A percentile compares a stretch with the other conserved stretches of the same genome.
Evolutionary conservation across 1,139 yeast species (phyloP).

Genomic region (Pneumocystis wakefieldiae): DNA sequence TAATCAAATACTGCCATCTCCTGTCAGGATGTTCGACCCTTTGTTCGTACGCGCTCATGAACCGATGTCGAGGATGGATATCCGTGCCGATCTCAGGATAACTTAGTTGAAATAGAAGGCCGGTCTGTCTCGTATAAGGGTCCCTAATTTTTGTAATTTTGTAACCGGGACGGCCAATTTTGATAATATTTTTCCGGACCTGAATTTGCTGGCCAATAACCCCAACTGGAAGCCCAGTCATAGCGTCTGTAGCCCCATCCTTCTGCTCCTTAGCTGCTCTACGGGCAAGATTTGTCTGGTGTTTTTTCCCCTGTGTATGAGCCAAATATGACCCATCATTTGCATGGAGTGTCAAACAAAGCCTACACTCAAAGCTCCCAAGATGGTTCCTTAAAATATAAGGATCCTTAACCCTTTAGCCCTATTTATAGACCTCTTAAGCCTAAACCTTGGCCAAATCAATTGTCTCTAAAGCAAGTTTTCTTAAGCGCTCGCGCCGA

Average conservation of each 20-base stretch:
- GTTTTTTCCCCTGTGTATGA: conserved; percentile 69
- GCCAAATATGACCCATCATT: conserved; percentile 64
- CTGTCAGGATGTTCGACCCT: conserved; percentile 32
- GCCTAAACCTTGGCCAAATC: conserved; percentile 37
- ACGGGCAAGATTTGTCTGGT: conserved; percentile 50
- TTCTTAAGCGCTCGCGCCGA: conserved; percentile 46
- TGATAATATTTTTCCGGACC: conserved; percentile 38
- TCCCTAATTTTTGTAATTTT: conserved; percentile 54
- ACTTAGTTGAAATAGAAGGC: conserved; percentile 45
- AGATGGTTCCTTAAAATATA: conserved; percentile 60
- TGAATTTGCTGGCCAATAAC: conserved; percentile 19
- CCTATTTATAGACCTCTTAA: conserved; percentile 19
- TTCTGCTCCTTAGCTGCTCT: conserved; percentile 29
- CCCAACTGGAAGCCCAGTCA: conserved; percentile 19
- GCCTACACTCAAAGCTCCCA: conserved; percentile 58
- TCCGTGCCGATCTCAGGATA: conserved; percentile 34
- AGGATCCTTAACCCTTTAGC: conserved; percentile 32
- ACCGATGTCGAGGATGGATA: conserved; percentile 45
- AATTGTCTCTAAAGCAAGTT: conserved; percentile 46
- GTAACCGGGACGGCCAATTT: conserved; percentile 61
- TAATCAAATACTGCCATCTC: conserved; percentile 47
- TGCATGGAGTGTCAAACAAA: conserved; percentile 62
- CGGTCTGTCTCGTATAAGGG: conserved; percentile 40
- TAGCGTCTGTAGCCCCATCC: conserved; percentile 13
- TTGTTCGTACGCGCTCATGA: conserved; percentile 66